phyloP scores from a whole-genome alignment of 495 filamentous ascomycete genomes.

The Aspergillus sparsus region DNA sequence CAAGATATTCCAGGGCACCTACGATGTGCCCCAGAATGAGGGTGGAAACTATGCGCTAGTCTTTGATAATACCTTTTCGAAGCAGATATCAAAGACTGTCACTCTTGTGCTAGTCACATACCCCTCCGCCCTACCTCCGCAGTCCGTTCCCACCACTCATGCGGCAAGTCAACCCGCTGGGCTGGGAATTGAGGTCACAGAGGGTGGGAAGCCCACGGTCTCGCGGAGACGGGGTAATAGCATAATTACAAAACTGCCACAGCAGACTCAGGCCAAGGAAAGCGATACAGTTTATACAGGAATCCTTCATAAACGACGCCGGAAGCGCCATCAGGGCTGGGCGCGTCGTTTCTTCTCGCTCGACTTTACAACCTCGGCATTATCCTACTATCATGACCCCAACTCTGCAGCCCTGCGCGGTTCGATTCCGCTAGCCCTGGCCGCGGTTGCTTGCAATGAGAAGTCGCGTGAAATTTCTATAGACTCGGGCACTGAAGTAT shows the following conservation, averaged over 20 bases:
- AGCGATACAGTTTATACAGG: constrained; percentile 65
- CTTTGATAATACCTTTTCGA: constrained; percentile 98
- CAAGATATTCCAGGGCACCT: constrained; percentile 88
- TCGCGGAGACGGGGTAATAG: constrained; percentile 42
- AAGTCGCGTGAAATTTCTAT: constrained; percentile 88
- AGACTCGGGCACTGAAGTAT: constrained; percentile 94
- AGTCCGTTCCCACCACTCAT: constrained; percentile 65
- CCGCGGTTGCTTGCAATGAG: constrained; percentile 85
- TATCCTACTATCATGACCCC: constrained; percentile 93
- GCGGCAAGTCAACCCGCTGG: constrained; percentile 50
- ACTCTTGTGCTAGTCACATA: constrained; percentile 95
- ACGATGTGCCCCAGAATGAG: constrained; percentile 68
- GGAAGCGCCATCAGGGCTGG: constrained; percentile 92
- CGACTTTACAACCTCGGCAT: constrained; percentile 84
- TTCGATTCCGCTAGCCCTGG: constrained; percentile 87
- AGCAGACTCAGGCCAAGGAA: constrained; percentile 30
- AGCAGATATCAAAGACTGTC: constrained; percentile 88
- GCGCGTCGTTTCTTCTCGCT: constrained; percentile 92
- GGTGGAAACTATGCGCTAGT: constrained; percentile 95
- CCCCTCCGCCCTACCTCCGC: constrained; percentile 79
- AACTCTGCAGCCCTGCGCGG: constrained; percentile 88
- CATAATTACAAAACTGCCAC: constrained; percentile 29
- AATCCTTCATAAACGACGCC: constrained; percentile 79
- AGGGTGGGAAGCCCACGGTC: constrained; percentile 33
- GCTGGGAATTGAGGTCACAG: constrained; percentile 28